Conservation (phyloP, 1,284 basidiomycete genomes). For the Boletus chippewaensis region DNA sequence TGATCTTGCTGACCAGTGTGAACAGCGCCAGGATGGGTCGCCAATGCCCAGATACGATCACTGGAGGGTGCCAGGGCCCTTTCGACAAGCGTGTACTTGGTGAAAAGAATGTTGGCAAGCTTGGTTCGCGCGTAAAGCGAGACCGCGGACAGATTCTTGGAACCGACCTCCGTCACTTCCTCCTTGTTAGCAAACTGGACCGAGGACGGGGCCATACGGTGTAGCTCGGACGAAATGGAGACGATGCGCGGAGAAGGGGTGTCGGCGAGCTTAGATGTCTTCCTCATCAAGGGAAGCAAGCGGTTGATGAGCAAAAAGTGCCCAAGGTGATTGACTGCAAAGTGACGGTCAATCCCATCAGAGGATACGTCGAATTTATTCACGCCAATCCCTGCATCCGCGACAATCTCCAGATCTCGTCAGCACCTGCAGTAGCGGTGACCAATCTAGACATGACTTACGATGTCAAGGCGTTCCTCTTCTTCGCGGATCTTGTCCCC, state of each 20-base stretch:
- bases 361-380: constrained; percentile 35
- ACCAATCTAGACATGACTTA: constrained; percentile 18
- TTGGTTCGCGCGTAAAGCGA: background rate
- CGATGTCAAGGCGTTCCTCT: constrained; percentile 38
- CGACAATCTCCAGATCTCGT: constrained; percentile 31
- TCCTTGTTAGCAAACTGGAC: background rate
- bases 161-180: background rate
- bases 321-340: constrained; percentile 36
- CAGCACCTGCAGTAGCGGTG: background rate
- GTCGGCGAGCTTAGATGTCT: constrained; percentile 30
- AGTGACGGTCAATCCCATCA: constrained; percentile 39
- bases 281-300: constrained; percentile 38
- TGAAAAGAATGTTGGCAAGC: constrained; percentile 34
- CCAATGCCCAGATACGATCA: constrained; percentile 34
- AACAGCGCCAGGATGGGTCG: constrained; percentile 39
- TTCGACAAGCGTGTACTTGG: constrained; percentile 34
- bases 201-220: constrained; percentile 32
- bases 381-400: constrained; percentile 38
- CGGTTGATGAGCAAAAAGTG: constrained; percentile 34
- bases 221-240: constrained; percentile 38
- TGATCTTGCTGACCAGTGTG: constrained; percentile 41
- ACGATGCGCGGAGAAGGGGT: constrained; percentile 36
- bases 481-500: constrained; percentile 31
- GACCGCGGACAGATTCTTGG: background rate
- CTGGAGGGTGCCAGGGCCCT: constrained; percentile 32